Evolutionary conservation across 441 rosid species (phyloP).

Genomic region (Erysimum cheiri): DNA sequence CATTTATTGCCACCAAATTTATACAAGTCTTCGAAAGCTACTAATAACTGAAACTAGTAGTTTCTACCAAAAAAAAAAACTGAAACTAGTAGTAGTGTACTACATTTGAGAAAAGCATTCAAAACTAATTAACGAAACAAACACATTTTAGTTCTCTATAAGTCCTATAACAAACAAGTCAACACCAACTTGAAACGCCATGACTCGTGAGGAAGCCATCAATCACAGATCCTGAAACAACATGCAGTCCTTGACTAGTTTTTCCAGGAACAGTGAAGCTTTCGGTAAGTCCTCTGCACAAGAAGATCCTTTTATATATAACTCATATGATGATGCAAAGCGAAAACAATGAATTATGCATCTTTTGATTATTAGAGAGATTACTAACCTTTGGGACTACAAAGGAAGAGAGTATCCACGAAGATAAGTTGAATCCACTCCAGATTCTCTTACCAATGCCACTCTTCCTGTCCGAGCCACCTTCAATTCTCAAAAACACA

Average conservation of each 20-base stretch:
- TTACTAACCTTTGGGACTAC: constrained; percentile 40
- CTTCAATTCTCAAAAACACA: constrained; percentile 45
- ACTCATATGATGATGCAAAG: constrained; percentile 17
- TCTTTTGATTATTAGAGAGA: constrained; percentile 13
- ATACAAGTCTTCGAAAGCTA: constrained; percentile 5
- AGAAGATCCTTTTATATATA: constrained; percentile 17
- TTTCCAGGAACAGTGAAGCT: constrained; percentile 35
- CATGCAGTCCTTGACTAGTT: constrained; percentile 29
- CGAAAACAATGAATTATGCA: constrained; percentile 7
- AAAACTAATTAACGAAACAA: constrained; percentile 14
- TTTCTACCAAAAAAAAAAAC: too few species aligned
- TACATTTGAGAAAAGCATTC: constrained; percentile 21
- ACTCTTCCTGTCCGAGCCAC: constrained; percentile 78
- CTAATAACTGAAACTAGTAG: not conserved
- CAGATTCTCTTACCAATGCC: constrained; percentile 72
- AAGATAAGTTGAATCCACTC: constrained; percentile 70
- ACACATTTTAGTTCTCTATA: constrained; percentile 26
- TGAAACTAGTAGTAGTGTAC: constrained; percentile 1
- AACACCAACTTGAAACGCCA: constrained; percentile 26
- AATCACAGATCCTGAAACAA: constrained; percentile 23
- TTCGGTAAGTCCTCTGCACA: constrained; percentile 37
- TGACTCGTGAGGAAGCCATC: constrained; percentile 3
- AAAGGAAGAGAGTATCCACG: constrained; percentile 72
- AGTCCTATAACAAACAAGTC: constrained; percentile 10
- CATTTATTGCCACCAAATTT: constrained; percentile 4